phyloP scores from a whole-genome alignment of 495 filamentous ascomycete species.

The Thozetella sp. region DNA sequence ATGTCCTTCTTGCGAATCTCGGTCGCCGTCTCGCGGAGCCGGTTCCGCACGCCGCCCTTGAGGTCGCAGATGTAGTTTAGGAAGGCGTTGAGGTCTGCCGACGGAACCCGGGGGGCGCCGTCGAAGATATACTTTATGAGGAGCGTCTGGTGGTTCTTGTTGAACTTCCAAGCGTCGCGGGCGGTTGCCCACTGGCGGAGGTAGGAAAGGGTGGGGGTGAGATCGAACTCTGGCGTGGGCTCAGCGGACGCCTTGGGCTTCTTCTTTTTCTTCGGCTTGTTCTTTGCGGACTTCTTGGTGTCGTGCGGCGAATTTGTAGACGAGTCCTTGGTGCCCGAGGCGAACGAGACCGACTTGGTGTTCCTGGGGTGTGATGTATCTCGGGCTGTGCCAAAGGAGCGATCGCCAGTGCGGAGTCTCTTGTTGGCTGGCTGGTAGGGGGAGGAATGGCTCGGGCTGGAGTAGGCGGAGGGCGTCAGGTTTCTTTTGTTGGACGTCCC shows the following conservation, averaged over 20 bases:
- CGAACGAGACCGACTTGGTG: conserved; percentile 78
- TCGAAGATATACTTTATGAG: conserved; percentile 82
- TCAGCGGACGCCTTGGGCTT: conserved; percentile 32
- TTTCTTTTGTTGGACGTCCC: conserved; percentile 35
- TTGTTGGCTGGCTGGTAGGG: conserved; percentile 32
- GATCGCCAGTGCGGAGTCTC: conserved; percentile 20
- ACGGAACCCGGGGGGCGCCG: conserved; percentile 60
- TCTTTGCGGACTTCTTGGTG: conserved; percentile 21
- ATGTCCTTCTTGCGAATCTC: conserved; percentile 53
- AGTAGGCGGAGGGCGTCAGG: conserved; percentile 12
- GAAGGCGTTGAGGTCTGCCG: conserved; percentile 63
- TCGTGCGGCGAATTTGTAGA: conserved; percentile 7
- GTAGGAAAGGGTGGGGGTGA: conserved; percentile 71
- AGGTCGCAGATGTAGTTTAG: conserved; percentile 72
- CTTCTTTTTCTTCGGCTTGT: conserved; percentile 35
- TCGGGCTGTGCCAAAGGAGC: background rate
- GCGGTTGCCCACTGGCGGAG: conserved; percentile 69
- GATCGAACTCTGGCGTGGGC: conserved; percentile 32
- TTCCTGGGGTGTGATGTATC: conserved; percentile 22
- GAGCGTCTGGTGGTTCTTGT: conserved; percentile 82
- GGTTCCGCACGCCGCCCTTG: conserved; percentile 64
- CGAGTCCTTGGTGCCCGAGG: conserved; percentile 63
- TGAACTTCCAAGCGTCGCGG: conserved; percentile 82
- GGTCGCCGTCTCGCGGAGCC: conserved; percentile 63
- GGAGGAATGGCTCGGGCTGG: conserved; percentile 9